These are phyloP conservation scores for Vinca minor DNA, from an alignment of 257 asterid genomes.

Conservation along the genomic window DNA sequence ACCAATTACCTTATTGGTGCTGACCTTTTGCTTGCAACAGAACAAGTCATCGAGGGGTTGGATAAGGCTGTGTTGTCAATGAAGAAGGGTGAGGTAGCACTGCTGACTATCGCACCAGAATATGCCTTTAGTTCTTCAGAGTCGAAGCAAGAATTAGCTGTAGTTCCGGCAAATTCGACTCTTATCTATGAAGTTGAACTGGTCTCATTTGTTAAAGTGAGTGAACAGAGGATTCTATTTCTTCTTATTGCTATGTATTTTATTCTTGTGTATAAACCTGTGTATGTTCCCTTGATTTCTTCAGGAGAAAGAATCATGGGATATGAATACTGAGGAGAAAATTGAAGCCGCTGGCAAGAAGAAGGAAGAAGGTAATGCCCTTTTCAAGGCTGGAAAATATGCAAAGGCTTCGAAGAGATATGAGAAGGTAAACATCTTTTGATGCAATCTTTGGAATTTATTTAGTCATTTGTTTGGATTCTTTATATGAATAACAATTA, in stretches of 20 bases:
- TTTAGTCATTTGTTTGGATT: too few species aligned
- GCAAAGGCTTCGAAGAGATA: constrained; percentile 31
- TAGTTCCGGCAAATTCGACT: constrained; percentile 31
- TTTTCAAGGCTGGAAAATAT: constrained; percentile 33
- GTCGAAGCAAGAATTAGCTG: constrained; percentile 30
- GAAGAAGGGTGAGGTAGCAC: constrained; percentile 36
- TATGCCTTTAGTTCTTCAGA: constrained; percentile 32
- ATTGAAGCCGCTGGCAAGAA: constrained; percentile 31
- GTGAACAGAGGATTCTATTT: neutral
- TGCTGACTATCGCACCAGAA: constrained; percentile 29
- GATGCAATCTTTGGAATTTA: neutral
- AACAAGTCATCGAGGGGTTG: constrained; percentile 33
- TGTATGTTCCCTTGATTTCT: neutral
- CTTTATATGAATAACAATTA: too few species aligned
- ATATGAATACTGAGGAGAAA: constrained; percentile 36
- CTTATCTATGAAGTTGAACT: constrained; percentile 27
- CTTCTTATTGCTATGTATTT: neutral
- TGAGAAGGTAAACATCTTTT: constrained; percentile 19
- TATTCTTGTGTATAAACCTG: neutral
- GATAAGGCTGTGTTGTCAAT: constrained; percentile 30
- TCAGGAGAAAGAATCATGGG: constrained; percentile 42
- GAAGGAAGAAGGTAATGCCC: constrained; percentile 37
- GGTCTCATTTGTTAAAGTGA: constrained; percentile 34
- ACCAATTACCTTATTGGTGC: neutral
- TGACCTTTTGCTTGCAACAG: constrained; percentile 14